Evolutionary conservation across 305 asterid genomes (phyloP), one percentile per base, ranked within the genome.

Genomic region (Plantago lanceolata): DNA sequence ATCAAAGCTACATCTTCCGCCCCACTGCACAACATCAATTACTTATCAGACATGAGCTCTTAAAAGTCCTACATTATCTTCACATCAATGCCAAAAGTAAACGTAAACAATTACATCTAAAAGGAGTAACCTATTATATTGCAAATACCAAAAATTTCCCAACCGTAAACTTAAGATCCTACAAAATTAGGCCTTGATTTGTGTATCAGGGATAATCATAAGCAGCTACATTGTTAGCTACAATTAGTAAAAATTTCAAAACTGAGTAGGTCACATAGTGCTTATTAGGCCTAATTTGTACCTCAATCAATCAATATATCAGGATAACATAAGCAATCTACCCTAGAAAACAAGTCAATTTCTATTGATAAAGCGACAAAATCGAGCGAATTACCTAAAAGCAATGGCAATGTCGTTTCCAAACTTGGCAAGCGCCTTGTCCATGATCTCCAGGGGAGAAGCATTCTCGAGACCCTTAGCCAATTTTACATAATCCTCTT

Each of bases 381-480:
- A 45, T 6, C 26, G 15, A 31, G 58, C 15, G 18, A 53, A 50
- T 59, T 80, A 93, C 99, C 99, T 89, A 73, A 93, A 93, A 65
- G 99, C 99, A 73, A 93, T 93, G n/a, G 99, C 99, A 19, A 93
- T 84, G 19, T 87, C 96, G 71, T 84, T 69, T 18, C 99, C 99
- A 65, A 87, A 93, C 68, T 76, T 90, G 76, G 82, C 88, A 13
- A 93, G 95, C 48, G 99, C 96, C 69, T 72, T 85, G 44, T 93
- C 99, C 89, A 93, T 87, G 54, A 93, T 88, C 84, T 87, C 92
- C 11, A 93, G 95, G 13, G 99, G 97, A 21, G 99, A 93, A 43
- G 96, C 92, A 76, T 83, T 73, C 33, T 74, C 85, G 57, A 93
- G 94, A 65, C 76, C 88, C 73, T 74, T 68, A 4, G 87, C 88